Evolutionary conservation across 164 flowering plant genomes (phyloP), one percentile per base, ranked within the genome.

Genomic region (Chimonanthus salicifolius): DNA sequence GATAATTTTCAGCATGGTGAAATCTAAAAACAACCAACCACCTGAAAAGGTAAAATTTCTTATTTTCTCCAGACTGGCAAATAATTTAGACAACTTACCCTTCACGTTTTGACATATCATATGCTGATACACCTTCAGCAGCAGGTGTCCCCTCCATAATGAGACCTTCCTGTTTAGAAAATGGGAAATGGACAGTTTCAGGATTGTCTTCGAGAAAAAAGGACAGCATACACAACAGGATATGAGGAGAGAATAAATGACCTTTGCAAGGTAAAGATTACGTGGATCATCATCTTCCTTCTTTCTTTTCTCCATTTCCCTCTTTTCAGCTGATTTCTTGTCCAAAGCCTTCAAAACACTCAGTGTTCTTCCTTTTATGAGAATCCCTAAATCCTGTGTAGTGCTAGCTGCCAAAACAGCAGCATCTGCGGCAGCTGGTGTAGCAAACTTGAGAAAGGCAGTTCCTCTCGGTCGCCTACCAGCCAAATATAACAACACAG

Each of bases 391-490:
- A 45, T 88, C 94, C 77, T 87, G 72, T 62, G 75, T 77, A 75
- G 76, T 81, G 73, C 81, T 81, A 45, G 91, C 94, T 21, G 94
- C 91, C 69, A 88, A 78, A 84, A 90, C 80, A 46, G 98, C 92
- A 73, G 89, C 90, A 79, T 82, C 81, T 10, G 86, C 92, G 50
- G 89, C 92, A 46, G 86, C 88, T 58, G 62, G 43, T 65, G 90
- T 78, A 73, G 83, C 84, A 72, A 92, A 93, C 87, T 88, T 90
- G 71, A 96, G 88, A 84, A 96, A 96, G 58, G 92, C 99, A 74
- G 94, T 92, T 68, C 99, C 99, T 79, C 75, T 89, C 44, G 98
- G 98, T 66, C 98, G 89, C 86, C 99, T 95, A 85, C 72, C 7
- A 43, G 6, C 49, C 47, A n/a, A 66, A 73, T 11, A 64, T 21